Evolutionary conservation across 345 rosid species (phyloP).

Genomic region (Euphorbia pulcherrima): DNA sequence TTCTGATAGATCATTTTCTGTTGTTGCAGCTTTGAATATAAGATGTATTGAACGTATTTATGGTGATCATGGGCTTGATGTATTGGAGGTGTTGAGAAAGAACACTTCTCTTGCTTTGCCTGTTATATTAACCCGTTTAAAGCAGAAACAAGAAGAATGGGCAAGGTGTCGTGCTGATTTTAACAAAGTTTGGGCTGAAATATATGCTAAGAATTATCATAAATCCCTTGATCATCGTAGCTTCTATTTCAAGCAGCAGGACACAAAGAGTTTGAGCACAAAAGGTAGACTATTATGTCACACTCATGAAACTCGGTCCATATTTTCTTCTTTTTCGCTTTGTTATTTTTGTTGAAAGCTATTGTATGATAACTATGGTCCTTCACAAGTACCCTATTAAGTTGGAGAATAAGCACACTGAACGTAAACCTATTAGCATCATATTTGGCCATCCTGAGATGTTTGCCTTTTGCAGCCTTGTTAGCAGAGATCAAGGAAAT

Average conservation of each 20-base stretch:
- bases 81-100: slow-evolving; percentile 81
- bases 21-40: slow-evolving; percentile 66
- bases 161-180: slow-evolving; percentile 86
- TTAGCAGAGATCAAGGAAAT: slow-evolving; percentile 89
- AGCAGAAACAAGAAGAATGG: slow-evolving; percentile 99
- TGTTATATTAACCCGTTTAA: slow-evolving; percentile 83
- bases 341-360: neutral
- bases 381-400: neutral
- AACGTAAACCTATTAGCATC: neutral
- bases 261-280: slow-evolving; percentile 80
- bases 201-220: slow-evolving; percentile 88
- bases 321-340: neutral
- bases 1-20: slow-evolving; percentile 18
- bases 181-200: slow-evolving; percentile 97
- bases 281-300: slow-evolving; percentile 53
- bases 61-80: slow-evolving; percentile 98
- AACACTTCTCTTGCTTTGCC: slow-evolving; percentile 84
- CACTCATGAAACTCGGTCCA: neutral
- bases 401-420: neutral
- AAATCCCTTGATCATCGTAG: slow-evolving; percentile 97
- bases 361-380: neutral
- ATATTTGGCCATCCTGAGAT: slow-evolving; percentile 17
- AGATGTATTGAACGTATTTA: slow-evolving; percentile 95
- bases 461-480: slow-evolving; percentile 53
- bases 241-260: slow-evolving; percentile 98